Conservation (phyloP, 805 yeast species). For the Komagataella mondaviorum region DNA sequence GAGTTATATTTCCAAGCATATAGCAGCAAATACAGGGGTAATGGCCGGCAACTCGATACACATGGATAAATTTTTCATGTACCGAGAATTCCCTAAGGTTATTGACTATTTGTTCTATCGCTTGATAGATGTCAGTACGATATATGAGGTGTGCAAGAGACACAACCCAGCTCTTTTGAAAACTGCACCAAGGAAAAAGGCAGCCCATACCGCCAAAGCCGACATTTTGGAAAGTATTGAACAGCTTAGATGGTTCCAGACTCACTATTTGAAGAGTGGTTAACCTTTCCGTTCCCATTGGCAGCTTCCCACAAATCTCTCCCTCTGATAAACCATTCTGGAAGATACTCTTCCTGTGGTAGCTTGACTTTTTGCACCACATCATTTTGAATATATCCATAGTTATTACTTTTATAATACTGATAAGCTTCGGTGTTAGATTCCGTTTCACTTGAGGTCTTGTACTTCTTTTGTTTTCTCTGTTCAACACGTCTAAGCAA, state of each 20-base stretch:
- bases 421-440: constrained; percentile 16
- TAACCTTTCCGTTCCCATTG: constrained; percentile 6
- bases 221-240: constrained; percentile 85
- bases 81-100: constrained; percentile 70
- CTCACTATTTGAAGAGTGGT: constrained; percentile 37
- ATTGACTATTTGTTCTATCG: constrained; percentile 55
- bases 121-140: constrained; percentile 77
- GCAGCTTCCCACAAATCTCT: constrained; percentile 49
- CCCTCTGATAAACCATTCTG: constrained; percentile 60
- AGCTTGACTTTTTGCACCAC: constrained; percentile 30
- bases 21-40: constrained; percentile 47
- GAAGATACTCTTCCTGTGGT: constrained; percentile 54
- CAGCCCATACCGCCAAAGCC: constrained; percentile 73
- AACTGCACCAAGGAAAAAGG: constrained; percentile 46
- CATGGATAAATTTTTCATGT: constrained; percentile 79
- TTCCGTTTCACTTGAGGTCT: constrained; percentile 5
- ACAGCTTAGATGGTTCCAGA: constrained; percentile 67
- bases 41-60: constrained; percentile 90
- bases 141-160: constrained; percentile 69
- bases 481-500: constrained; percentile 40
- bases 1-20: constrained; percentile 40
- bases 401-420: constrained; percentile 2
- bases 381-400: constrained; percentile 16
- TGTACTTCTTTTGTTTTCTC: constrained; percentile 23
- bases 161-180: constrained; percentile 55